A percentile compares a stretch with the other conserved stretches of the same genome.
phyloP scores from a whole-genome alignment of 2,329 filamentous ascomycete genomes.

The Phaeosphaeriaceae sp. region DNA sequence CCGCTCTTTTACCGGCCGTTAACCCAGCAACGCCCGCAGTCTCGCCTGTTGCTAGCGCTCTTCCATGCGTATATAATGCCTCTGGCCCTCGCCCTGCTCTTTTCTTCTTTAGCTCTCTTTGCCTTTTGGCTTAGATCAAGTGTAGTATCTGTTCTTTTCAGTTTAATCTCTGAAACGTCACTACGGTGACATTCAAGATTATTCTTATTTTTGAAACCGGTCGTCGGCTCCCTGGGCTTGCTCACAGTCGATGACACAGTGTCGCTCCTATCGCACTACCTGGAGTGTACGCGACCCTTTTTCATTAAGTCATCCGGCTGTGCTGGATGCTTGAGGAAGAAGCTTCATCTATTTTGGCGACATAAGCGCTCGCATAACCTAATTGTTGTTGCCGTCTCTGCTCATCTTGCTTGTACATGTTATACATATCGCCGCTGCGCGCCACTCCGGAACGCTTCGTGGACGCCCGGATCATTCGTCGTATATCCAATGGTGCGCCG shows the following conservation, averaged over 20 bases:
- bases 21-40: constrained; percentile 1
- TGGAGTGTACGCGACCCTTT: constrained; percentile 68
- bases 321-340: constrained; percentile 36
- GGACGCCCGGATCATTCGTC: no score
- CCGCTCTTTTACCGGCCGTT: neutral
- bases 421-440: no score
- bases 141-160: constrained; percentile 90
- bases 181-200: constrained; percentile 72
- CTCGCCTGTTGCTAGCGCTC: neutral
- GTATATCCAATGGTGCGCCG: no score
- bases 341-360: neutral
- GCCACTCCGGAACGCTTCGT: no score
- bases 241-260: constrained; percentile 68
- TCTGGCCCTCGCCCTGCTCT: constrained; percentile 4
- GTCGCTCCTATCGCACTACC: constrained; percentile 79
- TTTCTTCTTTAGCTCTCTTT: constrained; percentile 18
- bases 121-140: constrained; percentile 26
- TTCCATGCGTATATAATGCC: constrained; percentile 4
- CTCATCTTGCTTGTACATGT: no score
- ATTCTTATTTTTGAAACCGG: constrained; percentile 77
- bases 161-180: constrained; percentile 92
- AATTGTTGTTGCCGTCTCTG: no score
- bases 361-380: no score
- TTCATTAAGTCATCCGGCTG: constrained; percentile 35
- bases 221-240: constrained; percentile 71